phyloP scores from a whole-genome alignment of 1,284 basidiomycete species.

The Trametes polyzona region DNA sequence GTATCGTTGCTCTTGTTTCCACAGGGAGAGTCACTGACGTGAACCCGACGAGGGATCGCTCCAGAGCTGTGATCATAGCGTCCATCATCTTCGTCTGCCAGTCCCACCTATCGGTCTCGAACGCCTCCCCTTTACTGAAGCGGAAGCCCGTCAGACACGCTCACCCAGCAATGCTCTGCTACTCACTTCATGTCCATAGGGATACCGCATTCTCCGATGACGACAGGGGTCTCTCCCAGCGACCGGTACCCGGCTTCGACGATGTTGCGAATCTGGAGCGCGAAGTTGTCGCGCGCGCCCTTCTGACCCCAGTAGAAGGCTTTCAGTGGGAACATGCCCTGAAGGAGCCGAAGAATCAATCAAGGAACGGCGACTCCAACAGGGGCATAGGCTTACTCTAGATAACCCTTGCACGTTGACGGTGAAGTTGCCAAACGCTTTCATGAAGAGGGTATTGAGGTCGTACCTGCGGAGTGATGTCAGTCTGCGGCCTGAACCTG shows the following conservation, averaged over 20 bases:
- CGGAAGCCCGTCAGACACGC: not conserved
- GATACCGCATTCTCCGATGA: constrained; percentile 90
- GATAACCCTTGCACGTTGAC: constrained; percentile 92
- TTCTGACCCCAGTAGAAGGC: constrained; percentile 87
- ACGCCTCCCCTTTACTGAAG: constrained; percentile 71
- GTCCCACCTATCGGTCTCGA: constrained; percentile 73
- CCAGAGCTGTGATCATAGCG: constrained; percentile 79
- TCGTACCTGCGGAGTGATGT: constrained; percentile 74
- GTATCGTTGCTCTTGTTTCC: not conserved
- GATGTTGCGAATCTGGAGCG: constrained; percentile 81
- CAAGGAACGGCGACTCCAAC: not conserved
- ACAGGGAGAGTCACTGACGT: constrained; percentile 60
- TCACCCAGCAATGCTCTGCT: not conserved
- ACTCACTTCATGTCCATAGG: constrained; percentile 94
- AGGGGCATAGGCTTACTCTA: constrained; percentile 52
- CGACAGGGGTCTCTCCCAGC: constrained; percentile 78
- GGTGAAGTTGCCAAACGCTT: constrained; percentile 80
- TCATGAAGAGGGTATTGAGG: constrained; percentile 82
- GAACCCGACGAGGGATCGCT: constrained; percentile 75
- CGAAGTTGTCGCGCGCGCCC: constrained; percentile 82
- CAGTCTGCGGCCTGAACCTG: not conserved
- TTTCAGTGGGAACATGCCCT: constrained; percentile 85
- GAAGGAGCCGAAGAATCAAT: not conserved
- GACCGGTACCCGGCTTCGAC: constrained; percentile 66
- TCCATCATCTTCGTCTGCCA: constrained; percentile 92